These are phyloP conservation scores for Phellinidium pouzarii DNA, from an alignment of 1,284 basidiomycete genomes.

Conservation along the genomic window DNA sequence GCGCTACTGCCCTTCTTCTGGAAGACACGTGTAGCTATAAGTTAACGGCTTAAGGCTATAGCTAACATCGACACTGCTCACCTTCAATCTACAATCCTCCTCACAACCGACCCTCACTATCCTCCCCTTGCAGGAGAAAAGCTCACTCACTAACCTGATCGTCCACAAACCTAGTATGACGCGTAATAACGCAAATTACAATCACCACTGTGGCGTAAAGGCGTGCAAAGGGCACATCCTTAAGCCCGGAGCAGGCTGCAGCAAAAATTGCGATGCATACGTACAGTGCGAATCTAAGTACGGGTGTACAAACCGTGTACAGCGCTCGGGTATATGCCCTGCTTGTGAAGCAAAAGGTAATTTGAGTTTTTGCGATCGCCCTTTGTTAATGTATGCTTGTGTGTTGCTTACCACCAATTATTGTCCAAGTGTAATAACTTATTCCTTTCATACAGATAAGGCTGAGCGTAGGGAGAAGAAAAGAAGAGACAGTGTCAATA, in stretches of 20 bases:
- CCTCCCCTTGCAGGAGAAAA: neutral
- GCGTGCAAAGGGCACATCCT: constrained; percentile 18
- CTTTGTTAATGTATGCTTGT: neutral
- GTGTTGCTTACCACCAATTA: too few species aligned
- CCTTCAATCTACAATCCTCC: neutral
- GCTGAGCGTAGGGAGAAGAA: constrained; percentile 1
- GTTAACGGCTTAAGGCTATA: neutral
- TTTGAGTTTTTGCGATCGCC: neutral
- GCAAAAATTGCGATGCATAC: constrained; percentile 16
- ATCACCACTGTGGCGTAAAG: constrained; percentile 18
- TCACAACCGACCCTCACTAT: neutral
- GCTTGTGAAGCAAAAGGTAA: constrained; percentile 15
- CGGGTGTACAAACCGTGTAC: constrained; percentile 12
- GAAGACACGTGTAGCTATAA: neutral
- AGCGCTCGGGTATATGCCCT: constrained; percentile 13
- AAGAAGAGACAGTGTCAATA: neutral
- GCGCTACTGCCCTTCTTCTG: neutral
- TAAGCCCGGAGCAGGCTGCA: constrained; percentile 13
- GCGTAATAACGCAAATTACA: constrained; percentile 16
- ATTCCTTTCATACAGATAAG: neutral
- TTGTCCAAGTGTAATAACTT: neutral
- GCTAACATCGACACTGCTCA: neutral
- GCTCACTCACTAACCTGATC: neutral
- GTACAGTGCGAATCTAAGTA: constrained; percentile 16
- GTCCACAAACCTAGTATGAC: constrained; percentile 6